A percentile compares a stretch with the other conserved stretches of the same genome.
These are phyloP conservation scores for Leucaena leucocephala DNA, from an alignment of 306 rosid species.

Conservation along the genomic window DNA sequence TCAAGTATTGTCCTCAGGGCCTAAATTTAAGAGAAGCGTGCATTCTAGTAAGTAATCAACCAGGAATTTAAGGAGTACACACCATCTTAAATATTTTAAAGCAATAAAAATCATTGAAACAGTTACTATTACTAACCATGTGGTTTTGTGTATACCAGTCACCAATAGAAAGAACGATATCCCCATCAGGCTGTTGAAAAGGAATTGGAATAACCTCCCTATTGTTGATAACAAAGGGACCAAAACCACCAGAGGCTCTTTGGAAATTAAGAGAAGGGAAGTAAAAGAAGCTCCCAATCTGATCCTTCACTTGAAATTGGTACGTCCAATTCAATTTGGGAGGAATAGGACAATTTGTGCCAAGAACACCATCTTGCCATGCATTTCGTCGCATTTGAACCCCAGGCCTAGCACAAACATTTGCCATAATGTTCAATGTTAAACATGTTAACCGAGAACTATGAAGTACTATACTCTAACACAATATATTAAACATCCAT, in stretches of 20 bases:
- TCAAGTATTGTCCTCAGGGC: conserved; percentile 7
- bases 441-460: not conserved
- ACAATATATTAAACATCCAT: not conserved
- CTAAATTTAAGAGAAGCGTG: conserved; percentile 2
- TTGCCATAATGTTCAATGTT: not conserved
- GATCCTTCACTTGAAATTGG: conserved; percentile 71
- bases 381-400: conserved; percentile 75
- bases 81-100: not conserved
- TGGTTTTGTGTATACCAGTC: conserved; percentile 30
- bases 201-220: not conserved
- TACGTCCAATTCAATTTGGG: conserved; percentile 69
- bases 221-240: conserved; percentile 31
- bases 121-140: conserved; percentile 28
- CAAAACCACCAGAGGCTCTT: conserved; percentile 71
- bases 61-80: not conserved
- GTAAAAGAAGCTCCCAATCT: conserved; percentile 70
- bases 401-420: conserved; percentile 67
- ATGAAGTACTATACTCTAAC: not conserved
- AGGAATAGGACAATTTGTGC: conserved; percentile 75
- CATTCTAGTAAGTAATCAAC: not conserved
- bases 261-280: conserved; percentile 63
- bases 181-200: conserved; percentile 11
- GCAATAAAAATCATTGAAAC: not conserved
- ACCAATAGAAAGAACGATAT: not conserved
- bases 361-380: conserved; percentile 64